phyloP scores from a whole-genome alignment of 75 land plant species.

The Picea glauca region DNA sequence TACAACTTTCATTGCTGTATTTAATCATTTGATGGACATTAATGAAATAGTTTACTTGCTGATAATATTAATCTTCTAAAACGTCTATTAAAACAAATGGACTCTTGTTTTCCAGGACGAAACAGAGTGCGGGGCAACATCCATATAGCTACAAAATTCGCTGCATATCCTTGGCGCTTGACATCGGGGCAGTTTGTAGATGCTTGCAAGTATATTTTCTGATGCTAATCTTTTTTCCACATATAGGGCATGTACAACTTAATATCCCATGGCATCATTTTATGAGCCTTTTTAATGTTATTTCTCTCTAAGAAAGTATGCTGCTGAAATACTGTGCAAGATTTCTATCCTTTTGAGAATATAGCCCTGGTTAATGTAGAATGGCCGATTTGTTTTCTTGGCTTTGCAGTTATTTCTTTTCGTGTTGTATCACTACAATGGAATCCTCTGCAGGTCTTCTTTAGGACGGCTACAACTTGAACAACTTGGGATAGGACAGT shows the following conservation, averaged over 20 bases:
- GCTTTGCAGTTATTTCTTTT: neutral
- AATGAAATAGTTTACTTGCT: neutral
- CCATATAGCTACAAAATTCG: conserved; percentile 94
- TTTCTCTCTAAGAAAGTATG: neutral
- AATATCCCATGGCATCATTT: neutral
- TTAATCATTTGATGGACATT: neutral
- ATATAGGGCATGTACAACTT: conserved; percentile 5
- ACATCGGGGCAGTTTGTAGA: conserved; percentile 81
- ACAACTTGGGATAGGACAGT: conserved; percentile 88
- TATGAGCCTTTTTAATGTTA: neutral
- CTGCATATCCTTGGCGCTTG: conserved; percentile 97
- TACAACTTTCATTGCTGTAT: neutral
- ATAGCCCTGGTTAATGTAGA: neutral
- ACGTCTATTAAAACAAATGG: neutral
- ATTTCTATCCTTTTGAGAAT: neutral
- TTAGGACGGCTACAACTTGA: conserved; percentile 76
- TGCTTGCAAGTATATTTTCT: conserved; percentile 79
- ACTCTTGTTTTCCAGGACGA: conserved; percentile 39
- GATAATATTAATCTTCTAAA: conserved; percentile 6
- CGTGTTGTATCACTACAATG: neutral
- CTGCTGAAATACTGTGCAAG: neutral
- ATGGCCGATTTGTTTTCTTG: neutral
- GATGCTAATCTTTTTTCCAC: neutral
- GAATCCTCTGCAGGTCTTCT: conserved; percentile 55
- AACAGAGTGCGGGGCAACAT: conserved; percentile 37